Conservation (phyloP, 2,329 filamentous ascomycete genomes). For the Fusarium annulatum region DNA sequence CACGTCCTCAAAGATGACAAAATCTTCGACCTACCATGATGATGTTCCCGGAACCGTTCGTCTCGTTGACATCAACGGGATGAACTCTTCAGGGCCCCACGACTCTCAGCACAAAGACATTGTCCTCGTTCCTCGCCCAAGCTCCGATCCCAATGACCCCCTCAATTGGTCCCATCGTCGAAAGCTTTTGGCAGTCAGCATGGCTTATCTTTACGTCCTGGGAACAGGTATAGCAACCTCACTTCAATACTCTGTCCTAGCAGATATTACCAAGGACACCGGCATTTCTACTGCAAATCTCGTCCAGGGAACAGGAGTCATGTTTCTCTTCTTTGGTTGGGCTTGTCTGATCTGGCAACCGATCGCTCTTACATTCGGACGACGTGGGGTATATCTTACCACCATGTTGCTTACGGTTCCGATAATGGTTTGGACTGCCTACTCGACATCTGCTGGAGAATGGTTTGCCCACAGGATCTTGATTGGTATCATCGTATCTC, state of each 20-base stretch:
- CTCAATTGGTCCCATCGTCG: conserved; percentile 3
- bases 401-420: not conserved
- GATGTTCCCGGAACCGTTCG: conserved; percentile 2
- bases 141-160: not conserved
- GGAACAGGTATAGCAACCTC: not conserved
- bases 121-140: not conserved
- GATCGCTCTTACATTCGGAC: not conserved
- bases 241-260: conserved; percentile 1
- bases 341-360: not conserved
- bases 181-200: not conserved
- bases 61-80: conserved; percentile 3
- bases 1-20: not conserved
- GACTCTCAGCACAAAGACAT: conserved; percentile 7
- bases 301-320: not conserved
- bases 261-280: not conserved
- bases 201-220: conserved; percentile 1
- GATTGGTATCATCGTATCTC: not conserved
- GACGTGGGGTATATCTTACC: not conserved
- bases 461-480: conserved; percentile 2
- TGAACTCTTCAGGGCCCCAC: not conserved
- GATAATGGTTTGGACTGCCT: conserved; percentile 1
- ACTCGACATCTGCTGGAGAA: not conserved
- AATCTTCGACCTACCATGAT: not conserved
- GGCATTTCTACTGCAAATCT: conserved; percentile 3
- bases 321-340: conserved; percentile 3